Conservation (phyloP, 169 alveolate species). For the Eimeria acervulina region DNA sequence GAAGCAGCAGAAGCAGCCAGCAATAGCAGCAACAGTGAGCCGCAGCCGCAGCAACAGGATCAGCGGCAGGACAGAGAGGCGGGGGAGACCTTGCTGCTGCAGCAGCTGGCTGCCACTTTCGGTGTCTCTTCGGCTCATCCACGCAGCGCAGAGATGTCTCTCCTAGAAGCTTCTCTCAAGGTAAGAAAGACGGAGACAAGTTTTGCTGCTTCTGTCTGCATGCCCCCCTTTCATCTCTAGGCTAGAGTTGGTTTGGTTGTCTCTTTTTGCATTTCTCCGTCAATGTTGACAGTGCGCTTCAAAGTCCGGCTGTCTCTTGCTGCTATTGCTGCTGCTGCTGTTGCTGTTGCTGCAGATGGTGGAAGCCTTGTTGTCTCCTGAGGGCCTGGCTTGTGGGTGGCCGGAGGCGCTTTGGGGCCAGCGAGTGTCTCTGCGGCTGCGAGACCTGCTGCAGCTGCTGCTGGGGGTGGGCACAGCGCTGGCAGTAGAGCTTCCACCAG, state of each 20-base stretch:
- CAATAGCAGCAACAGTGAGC: neutral
- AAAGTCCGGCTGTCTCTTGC: neutral
- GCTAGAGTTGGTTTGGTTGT: neutral
- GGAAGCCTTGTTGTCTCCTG: conserved; percentile 1
- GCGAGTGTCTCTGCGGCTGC: conserved; percentile 55
- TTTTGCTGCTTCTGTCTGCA: neutral
- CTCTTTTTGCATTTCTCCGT: neutral
- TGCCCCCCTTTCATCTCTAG: neutral
- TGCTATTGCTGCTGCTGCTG: neutral
- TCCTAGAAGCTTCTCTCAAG: conserved; percentile 8
- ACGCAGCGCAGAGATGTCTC: conserved; percentile 55
- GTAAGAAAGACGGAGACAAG: neutral
- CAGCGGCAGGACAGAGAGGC: conserved; percentile 46
- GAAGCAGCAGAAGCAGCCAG: conserved; percentile 24
- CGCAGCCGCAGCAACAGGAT: conserved; percentile 16
- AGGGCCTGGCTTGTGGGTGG: neutral
- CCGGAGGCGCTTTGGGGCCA: conserved; percentile 22
- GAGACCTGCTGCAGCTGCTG: conserved; percentile 72
- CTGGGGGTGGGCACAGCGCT: conserved; percentile 46
- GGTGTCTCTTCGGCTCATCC: conserved; percentile 28
- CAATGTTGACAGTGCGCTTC: neutral
- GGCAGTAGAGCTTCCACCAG: conserved; percentile 43
- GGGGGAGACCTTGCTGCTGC: conserved; percentile 37
- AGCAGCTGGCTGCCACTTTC: conserved; percentile 47
- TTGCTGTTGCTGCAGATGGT: conserved; percentile 3